Base-by-base conservation (phyloP, 345 rosid genomes). In the Triadica sebifera region DNA sequence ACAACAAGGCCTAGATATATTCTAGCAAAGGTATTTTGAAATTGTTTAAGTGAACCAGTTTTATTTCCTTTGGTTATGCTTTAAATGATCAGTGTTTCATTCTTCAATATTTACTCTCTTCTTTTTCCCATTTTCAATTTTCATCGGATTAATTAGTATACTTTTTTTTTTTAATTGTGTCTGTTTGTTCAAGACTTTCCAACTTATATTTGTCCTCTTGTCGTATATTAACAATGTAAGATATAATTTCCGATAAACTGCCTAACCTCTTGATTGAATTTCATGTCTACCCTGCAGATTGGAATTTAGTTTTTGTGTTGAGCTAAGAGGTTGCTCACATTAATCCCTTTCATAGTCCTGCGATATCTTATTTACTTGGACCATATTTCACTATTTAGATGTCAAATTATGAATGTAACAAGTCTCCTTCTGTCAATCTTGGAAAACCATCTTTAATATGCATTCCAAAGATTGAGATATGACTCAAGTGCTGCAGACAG, bases 1-100 rank as follows among this genome's bases (percentile, higher is more conserved):
- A 84, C 84, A 34, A 85, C 89, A 49, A 86, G 95, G 81, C 98
- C 98, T 71, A 94, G 98, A 58, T 94, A 92, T 79, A 92, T 94
- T 78, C 94, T 94, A 68, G 98, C 98, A 57, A 94, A 94, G 98
- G 98, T 93, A 83, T 43, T 62, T 75, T 50, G 34, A 46, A 15
- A 61, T 75, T 67, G 41, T 73, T 53, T 45, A 43, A 39, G 60
- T 51, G n/a, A 37, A 19, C 16, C 55, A 69, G 19, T 62, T 20
- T 20, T 73, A 45, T 53, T 69, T 63, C 20, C 13, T 5, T 70
- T 39, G 1, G 34, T 47, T 61, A 25, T 19, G 60, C 47, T 46
- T 62, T 17, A 12, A 51, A 37, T 43, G 39, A 34, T 46, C 29
- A 47, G 47, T 25, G 29, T 62, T 45, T 55, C 56, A 15, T 75